Evolutionary conservation across 2,329 filamentous ascomycete genomes (phyloP).

Genomic region (Pseudocercospora cruenta): DNA sequence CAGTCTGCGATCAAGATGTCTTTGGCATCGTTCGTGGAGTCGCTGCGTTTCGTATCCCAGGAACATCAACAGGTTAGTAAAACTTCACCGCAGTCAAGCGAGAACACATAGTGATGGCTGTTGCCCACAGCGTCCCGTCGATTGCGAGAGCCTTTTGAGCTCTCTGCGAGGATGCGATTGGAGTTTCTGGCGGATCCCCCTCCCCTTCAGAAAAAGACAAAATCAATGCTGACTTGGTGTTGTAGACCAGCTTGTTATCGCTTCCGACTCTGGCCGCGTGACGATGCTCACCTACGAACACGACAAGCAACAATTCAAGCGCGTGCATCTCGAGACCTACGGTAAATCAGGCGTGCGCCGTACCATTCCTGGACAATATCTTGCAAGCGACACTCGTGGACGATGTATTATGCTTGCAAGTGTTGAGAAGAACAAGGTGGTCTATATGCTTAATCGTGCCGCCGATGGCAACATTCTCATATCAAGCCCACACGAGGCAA

Average conservation of each 20-base stretch:
- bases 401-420: slow-evolving; percentile 93
- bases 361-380: slow-evolving; percentile 92
- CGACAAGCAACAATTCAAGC: slow-evolving; percentile 81
- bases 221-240: slow-evolving; percentile 13
- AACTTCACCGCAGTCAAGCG: slow-evolving; percentile 21
- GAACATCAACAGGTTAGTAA: slow-evolving; percentile 82
- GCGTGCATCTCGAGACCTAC: slow-evolving; percentile 94
- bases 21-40: slow-evolving; percentile 94
- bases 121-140: slow-evolving; percentile 20
- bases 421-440: slow-evolving; percentile 98
- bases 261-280: slow-evolving; percentile 93
- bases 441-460: slow-evolving; percentile 96
- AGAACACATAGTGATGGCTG: slow-evolving; percentile 52
- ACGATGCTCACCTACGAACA: slow-evolving; percentile 90
- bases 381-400: slow-evolving; percentile 93
- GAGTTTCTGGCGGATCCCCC: not conserved
- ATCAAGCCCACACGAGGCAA: slow-evolving; percentile 93
- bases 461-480: slow-evolving; percentile 93
- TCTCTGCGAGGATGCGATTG: slow-evolving; percentile 3
- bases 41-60: slow-evolving; percentile 86
- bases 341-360: slow-evolving; percentile 94
- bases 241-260: slow-evolving; percentile 90
- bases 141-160: not conserved
- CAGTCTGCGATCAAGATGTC: slow-evolving; percentile 86
- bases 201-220: not conserved